These are phyloP conservation scores for Pythium rhizo-oryzae DNA, from an alignment of 352 stramenopile species.

Conservation along the genomic window DNA sequence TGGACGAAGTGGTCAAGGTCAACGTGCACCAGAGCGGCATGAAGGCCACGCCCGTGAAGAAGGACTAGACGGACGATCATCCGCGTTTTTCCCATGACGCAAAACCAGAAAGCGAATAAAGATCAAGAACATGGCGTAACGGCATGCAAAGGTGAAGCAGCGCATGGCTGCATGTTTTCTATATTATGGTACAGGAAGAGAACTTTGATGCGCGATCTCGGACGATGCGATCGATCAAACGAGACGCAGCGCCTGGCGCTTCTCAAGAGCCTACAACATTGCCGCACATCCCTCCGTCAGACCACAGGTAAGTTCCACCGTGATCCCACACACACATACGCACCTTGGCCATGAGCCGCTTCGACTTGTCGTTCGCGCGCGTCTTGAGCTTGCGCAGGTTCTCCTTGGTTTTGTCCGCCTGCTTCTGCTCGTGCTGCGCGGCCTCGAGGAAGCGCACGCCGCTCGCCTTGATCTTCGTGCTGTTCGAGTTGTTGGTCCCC, in stretches of 20 bases:
- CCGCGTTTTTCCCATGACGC: no score
- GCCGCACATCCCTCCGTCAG: not conserved
- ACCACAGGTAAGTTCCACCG: not conserved
- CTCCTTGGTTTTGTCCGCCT: constrained; percentile 53
- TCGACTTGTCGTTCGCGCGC: constrained; percentile 54
- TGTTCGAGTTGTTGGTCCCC: constrained; percentile 19
- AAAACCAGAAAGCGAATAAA: constrained; percentile 4
- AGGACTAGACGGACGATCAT: constrained; percentile 35
- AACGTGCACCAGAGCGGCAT: constrained; percentile 83
- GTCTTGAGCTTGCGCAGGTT: constrained; percentile 71
- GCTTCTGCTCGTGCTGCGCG: constrained; percentile 51
- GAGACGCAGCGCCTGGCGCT: constrained; percentile 19
- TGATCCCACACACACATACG: no score
- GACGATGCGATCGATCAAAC: not conserved
- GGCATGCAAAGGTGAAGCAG: not conserved
- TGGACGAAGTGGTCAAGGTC: constrained; percentile 77
- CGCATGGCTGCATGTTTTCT: not conserved
- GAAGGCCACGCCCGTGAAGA: constrained; percentile 61
- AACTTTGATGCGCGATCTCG: not conserved
- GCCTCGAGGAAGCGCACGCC: constrained; percentile 58
- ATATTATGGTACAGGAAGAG: constrained; percentile 12
- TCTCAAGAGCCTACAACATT: constrained; percentile 21
- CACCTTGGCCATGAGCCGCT: constrained; percentile 74
- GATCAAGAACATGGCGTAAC: not conserved
- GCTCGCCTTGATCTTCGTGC: not conserved